phyloP scores from a whole-genome alignment of 495 filamentous ascomycete species.

The Penicillium arizonense region DNA sequence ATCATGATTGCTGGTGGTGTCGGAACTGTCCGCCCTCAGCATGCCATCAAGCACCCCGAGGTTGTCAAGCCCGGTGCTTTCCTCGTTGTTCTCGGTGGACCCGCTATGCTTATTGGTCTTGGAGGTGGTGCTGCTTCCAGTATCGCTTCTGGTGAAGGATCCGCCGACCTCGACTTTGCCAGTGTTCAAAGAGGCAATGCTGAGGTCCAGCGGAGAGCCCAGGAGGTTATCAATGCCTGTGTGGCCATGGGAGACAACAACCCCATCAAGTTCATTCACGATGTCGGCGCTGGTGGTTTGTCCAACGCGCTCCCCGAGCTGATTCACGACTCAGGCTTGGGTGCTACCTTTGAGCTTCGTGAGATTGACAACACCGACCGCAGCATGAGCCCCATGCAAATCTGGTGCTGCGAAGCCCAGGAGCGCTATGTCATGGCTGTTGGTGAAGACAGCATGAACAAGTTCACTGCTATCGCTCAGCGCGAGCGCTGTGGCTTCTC shows the following conservation, averaged over 20 bases:
- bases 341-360: constrained; percentile 86
- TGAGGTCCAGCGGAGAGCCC: constrained; percentile 90
- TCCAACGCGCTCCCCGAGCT: constrained; percentile 93
- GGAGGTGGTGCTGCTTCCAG: constrained; percentile 94
- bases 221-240: constrained; percentile 96
- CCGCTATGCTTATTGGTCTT: constrained; percentile 95
- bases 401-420: constrained; percentile 97
- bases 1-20: constrained; percentile 98
- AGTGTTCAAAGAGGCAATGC: constrained; percentile 92
- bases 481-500: constrained; percentile 94
- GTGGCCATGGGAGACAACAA: constrained; percentile 76
- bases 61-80: constrained; percentile 80
- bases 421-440: constrained; percentile 91
- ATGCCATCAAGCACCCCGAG: constrained; percentile 77
- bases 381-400: constrained; percentile 91
- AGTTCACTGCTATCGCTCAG: constrained; percentile 77
- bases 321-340: constrained; percentile 85
- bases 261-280: constrained; percentile 94
- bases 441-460: constrained; percentile 72
- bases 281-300: constrained; percentile 92
- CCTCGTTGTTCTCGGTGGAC: constrained; percentile 89
- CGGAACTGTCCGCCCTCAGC: constrained; percentile 90
- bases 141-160: constrained; percentile 82
- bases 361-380: constrained; percentile 86
- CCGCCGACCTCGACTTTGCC: constrained; percentile 89